phyloP scores from a whole-genome alignment of 352 stramenopile genomes.

The Pseudoperonospora humuli region DNA sequence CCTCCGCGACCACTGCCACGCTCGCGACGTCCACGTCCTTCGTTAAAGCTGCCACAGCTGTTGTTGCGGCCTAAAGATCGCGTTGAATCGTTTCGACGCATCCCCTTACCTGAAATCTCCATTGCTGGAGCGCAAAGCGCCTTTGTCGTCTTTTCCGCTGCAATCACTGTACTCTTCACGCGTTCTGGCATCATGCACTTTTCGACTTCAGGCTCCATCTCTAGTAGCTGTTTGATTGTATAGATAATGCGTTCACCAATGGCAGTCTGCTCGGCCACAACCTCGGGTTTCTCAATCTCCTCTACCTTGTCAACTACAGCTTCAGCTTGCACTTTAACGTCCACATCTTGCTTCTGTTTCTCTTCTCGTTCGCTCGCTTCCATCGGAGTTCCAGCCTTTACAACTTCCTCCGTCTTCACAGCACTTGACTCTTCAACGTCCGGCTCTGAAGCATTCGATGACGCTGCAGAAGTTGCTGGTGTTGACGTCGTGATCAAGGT shows the following conservation, averaged over 20 bases:
- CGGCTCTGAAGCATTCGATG: slow-evolving; percentile 26
- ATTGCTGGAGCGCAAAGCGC: slow-evolving; percentile 21
- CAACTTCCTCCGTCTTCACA: slow-evolving; percentile 6
- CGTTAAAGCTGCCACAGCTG: slow-evolving; percentile 32
- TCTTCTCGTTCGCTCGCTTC: slow-evolving; percentile 11
- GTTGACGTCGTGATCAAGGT: slow-evolving; percentile 16
- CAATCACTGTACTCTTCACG: slow-evolving; percentile 42
- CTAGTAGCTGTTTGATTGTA: slow-evolving; percentile 65
- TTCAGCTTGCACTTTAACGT: slow-evolving; percentile 12
- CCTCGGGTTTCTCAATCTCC: slow-evolving; percentile 15
- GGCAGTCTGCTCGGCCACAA: slow-evolving; percentile 31
- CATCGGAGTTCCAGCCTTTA: not conserved
- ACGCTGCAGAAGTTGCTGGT: slow-evolving; percentile 18
- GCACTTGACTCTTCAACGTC: slow-evolving; percentile 24
- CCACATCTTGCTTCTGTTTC: slow-evolving; percentile 20
- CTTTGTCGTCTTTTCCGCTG: slow-evolving; percentile 44
- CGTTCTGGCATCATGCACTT: slow-evolving; percentile 39
- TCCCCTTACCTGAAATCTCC: slow-evolving; percentile 18
- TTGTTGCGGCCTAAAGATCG: slow-evolving; percentile 36
- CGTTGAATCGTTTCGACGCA: slow-evolving; percentile 36
- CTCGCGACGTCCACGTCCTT: slow-evolving; percentile 30
- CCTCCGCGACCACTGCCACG: slow-evolving; percentile 38
- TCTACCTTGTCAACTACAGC: slow-evolving; percentile 3
- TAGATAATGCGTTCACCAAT: slow-evolving; percentile 61
- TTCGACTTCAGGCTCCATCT: slow-evolving; percentile 53